Evolutionary conservation across 1,284 basidiomycete genomes (phyloP).

Genomic region (Fistulinella staudtii): DNA sequence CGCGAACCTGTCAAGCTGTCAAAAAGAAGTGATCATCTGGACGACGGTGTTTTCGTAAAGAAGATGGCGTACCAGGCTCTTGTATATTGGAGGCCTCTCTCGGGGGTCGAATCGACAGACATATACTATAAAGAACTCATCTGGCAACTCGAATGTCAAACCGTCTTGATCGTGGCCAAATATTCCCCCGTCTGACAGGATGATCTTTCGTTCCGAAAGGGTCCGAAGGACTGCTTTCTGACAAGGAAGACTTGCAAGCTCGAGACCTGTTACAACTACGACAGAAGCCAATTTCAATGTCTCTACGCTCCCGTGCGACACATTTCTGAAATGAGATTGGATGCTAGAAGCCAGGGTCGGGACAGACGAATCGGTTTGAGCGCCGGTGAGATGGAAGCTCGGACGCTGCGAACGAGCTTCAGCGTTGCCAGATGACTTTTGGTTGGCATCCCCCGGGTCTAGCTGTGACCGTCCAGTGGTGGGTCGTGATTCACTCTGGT

Average conservation of each 20-base stretch:
- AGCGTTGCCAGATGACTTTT: not conserved
- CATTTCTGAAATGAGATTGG: conserved; percentile 14
- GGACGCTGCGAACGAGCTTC: conserved; percentile 10
- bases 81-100: conserved; percentile 62
- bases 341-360: conserved; percentile 26
- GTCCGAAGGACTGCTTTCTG: conserved; percentile 58
- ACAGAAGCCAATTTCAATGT: conserved; percentile 49
- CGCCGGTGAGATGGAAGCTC: conserved; percentile 4
- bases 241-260: conserved; percentile 50
- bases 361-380: conserved; percentile 16
- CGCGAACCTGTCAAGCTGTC: conserved; percentile 70
- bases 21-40: conserved; percentile 1
- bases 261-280: conserved; percentile 66
- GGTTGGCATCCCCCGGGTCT: conserved; percentile 12
- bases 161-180: conserved; percentile 34
- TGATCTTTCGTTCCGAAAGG: conserved; percentile 49
- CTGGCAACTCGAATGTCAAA: conserved; percentile 53
- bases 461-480: conserved; percentile 11
- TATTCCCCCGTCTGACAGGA: conserved; percentile 39
- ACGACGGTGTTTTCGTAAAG: not conserved
- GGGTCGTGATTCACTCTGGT: conserved; percentile 20
- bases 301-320: conserved; percentile 15
- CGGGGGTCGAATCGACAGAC: conserved; percentile 60
- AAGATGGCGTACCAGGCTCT: conserved; percentile 49
- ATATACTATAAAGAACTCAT: conserved; percentile 67